Conservation (phyloP, 331 rosid species). For the Spiraea crenata region DNA sequence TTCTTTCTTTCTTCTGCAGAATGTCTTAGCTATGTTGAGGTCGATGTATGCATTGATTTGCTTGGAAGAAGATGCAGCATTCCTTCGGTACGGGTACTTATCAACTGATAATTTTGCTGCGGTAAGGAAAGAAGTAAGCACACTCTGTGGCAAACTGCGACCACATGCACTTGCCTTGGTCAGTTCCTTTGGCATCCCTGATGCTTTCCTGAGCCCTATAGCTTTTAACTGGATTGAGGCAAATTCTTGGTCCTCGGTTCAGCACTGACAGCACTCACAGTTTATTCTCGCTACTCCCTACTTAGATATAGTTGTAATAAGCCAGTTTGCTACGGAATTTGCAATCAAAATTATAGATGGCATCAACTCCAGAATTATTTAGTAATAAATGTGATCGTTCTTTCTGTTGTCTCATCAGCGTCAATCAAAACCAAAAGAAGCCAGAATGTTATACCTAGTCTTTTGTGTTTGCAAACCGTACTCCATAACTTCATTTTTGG, state of each 20-base stretch:
- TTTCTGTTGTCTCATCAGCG: background rate
- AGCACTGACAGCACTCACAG: conserved; percentile 27
- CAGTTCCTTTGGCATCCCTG: conserved; percentile 89
- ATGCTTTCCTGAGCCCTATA: conserved; percentile 81
- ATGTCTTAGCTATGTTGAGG: conserved; percentile 59
- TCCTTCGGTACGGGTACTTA: conserved; percentile 77
- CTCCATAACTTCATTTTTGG: too few species aligned
- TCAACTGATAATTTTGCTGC: conserved; percentile 54
- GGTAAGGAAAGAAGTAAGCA: conserved; percentile 73
- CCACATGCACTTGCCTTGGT: conserved; percentile 87
- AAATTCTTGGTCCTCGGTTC: conserved; percentile 73
- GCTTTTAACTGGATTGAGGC: conserved; percentile 84
- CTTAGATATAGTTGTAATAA: background rate
- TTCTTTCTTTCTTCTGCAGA: conserved; percentile 38
- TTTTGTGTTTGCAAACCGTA: too few species aligned
- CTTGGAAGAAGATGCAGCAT: conserved; percentile 80
- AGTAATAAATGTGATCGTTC: background rate
- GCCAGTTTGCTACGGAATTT: background rate
- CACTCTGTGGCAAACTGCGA: conserved; percentile 67
- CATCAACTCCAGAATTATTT: background rate
- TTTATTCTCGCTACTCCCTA: background rate
- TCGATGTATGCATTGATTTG: conserved; percentile 70
- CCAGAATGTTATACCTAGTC: too few species aligned
- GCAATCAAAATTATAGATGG: background rate
- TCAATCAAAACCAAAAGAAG: background rate